Conservation (phyloP, 768 basidiomycete genomes). For the Ramaria sp. region DNA sequence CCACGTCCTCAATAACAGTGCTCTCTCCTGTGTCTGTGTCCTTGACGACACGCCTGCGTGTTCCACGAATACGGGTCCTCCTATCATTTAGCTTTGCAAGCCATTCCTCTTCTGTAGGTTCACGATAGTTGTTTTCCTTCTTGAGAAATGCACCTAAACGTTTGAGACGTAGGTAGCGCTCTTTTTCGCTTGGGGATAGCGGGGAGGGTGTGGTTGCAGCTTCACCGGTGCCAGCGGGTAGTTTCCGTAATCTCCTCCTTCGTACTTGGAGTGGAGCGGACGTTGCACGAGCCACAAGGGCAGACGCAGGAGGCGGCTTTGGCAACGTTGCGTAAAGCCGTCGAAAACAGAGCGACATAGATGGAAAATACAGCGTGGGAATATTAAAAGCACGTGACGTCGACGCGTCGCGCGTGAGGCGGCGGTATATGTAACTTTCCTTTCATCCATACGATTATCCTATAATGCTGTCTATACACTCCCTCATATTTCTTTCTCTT, state of each 20-base stretch:
- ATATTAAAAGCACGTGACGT: neutral
- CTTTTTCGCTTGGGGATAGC: conserved; percentile 54
- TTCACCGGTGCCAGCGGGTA: neutral
- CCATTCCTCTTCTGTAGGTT: conserved; percentile 48
- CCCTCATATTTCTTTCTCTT: neutral
- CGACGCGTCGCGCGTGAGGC: neutral
- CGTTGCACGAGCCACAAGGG: conserved; percentile 47
- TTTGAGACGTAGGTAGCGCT: conserved; percentile 47
- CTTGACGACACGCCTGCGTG: conserved; percentile 26
- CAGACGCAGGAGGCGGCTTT: conserved; percentile 20
- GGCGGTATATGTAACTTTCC: neutral
- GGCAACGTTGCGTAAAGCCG: conserved; percentile 28
- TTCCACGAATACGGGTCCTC: conserved; percentile 60
- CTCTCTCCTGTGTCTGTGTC: conserved; percentile 26
- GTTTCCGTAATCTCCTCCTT: conserved; percentile 47
- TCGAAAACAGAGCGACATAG: conserved; percentile 18
- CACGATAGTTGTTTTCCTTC: conserved; percentile 22
- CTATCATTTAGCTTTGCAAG: conserved; percentile 40
- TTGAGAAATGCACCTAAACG: conserved; percentile 39
- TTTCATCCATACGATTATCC: neutral
- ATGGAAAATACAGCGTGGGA: neutral
- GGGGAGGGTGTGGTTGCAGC: conserved; percentile 33
- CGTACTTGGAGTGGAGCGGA: conserved; percentile 70
- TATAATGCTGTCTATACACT: neutral
- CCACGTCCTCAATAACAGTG: conserved; percentile 36